These are phyloP conservation scores for Persicaria maculosa DNA, from an alignment of 148 eudicot species.

Conservation along the genomic window DNA sequence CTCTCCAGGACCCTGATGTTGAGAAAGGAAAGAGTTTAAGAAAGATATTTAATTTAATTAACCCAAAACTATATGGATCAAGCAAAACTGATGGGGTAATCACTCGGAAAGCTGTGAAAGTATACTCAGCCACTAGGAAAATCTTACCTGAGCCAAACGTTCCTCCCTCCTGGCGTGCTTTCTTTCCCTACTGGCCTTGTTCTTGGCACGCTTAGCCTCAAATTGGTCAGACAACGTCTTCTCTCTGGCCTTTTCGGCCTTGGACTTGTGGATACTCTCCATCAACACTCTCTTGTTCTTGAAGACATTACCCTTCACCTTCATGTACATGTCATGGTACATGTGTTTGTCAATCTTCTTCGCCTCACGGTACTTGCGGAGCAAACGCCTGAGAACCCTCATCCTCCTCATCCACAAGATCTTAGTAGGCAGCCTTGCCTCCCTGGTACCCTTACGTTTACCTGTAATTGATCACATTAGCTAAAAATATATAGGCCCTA, in stretches of 20 bases:
- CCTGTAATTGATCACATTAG: constrained; percentile 12
- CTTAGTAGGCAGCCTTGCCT: constrained; percentile 35
- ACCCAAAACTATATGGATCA: background rate
- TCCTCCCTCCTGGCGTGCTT: constrained; percentile 20
- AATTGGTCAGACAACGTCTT: constrained; percentile 21
- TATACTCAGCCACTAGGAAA: background rate
- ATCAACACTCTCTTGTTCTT: constrained; percentile 35
- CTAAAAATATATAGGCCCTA: background rate
- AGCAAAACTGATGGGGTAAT: background rate
- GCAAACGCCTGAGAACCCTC: constrained; percentile 29
- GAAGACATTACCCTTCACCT: constrained; percentile 34
- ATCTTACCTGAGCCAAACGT: constrained; percentile 18
- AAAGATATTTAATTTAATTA: background rate
- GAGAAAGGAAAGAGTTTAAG: background rate
- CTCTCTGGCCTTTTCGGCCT: constrained; percentile 26
- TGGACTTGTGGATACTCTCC: constrained; percentile 35
- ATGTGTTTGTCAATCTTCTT: constrained; percentile 33
- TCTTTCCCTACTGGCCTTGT: constrained; percentile 21
- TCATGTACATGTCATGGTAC: constrained; percentile 35
- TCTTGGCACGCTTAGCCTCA: constrained; percentile 23
- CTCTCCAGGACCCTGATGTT: constrained; percentile 17
- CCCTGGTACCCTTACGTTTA: constrained; percentile 32
- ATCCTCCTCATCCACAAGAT: constrained; percentile 38
- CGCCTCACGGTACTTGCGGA: constrained; percentile 26
- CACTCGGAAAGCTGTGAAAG: background rate